Evolutionary conservation across 805 yeast species (phyloP).

Genomic region (Kuraishia cidri): DNA sequence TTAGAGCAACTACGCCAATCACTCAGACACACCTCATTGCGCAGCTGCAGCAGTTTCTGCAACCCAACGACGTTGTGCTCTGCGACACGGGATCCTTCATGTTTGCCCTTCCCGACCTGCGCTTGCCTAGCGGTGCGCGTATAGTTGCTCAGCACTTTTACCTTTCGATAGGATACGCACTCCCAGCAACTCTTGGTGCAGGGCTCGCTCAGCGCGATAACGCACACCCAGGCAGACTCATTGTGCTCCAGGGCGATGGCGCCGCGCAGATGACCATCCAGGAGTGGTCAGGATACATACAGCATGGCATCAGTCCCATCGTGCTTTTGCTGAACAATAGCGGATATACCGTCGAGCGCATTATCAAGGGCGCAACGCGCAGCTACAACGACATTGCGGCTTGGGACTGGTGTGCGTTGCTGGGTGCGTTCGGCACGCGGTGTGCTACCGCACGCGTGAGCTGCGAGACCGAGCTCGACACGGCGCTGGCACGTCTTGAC

Average conservation of each 20-base stretch:
- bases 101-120: conserved; percentile 65
- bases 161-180: conserved; percentile 81
- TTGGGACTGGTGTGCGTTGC: conserved; percentile 62
- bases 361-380: conserved; percentile 70
- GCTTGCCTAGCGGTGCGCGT: conserved; percentile 44
- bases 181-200: conserved; percentile 82
- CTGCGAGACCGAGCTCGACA: conserved; percentile 2
- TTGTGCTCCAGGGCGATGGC: conserved; percentile 85
- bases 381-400: conserved; percentile 73
- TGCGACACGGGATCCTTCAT: conserved; percentile 80
- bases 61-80: conserved; percentile 62
- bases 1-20: conserved; percentile 20
- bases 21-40: conserved; percentile 38
- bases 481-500: conserved; percentile 7
- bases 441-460: too few species aligned
- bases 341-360: conserved; percentile 88
- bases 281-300: conserved; percentile 61
- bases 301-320: conserved; percentile 54
- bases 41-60: conserved; percentile 30
- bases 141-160: conserved; percentile 65
- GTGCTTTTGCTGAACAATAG: conserved; percentile 72
- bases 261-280: conserved; percentile 93
- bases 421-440: conserved; percentile 3
- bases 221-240: conserved; percentile 38
- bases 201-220: conserved; percentile 62